Evolutionary conservation across 148 eudicot genomes (phyloP), one percentile per base, ranked within the genome.

Genomic region (Vaccinium darrowii): DNA sequence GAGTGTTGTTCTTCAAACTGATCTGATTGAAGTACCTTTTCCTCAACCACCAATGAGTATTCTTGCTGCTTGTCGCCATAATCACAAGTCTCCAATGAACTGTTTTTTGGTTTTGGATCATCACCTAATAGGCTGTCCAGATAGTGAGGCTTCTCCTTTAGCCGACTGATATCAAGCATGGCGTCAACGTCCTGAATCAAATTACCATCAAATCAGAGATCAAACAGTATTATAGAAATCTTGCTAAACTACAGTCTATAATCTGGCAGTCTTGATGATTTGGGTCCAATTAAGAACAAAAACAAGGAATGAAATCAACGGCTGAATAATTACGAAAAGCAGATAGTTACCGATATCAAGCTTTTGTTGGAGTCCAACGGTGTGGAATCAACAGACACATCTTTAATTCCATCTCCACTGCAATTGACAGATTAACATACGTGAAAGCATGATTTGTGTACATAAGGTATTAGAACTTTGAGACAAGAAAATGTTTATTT

Each of bases 111-210:
- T 54, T 54, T 82, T 18, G 77, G 33, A 51, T 82, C 30, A 71
- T 82, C 84, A 69, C 76, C 72, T 12, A 71, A 82, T 3, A 71
- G 49, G 30, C 54, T 54, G 12, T 36, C 30, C n/a, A 30, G 12
- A 73, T 33, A 33, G 50, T 49, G 33, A 19, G 69, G 65, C 19
- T 53, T 78, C 81, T 82, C n/a, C n/a, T 78, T 50, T 30, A 10
- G 6, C 2, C 25, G 80, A 52, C 27, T 71, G 19, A 19, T 83
- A 14, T 82, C 85, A 23, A 6, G 65, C 57, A 33, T 12, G 12
- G 72, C 16, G 21, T 58, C 80, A 21, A 18, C 54, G 65, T 62
- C 72, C 88, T 85, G 84, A 56, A 54, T 36, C 53, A 80, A 23
- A 80, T 50, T 15, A 69, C 11, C 18, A 39, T 33, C 1, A 7